Evolutionary conservation across 139 green algal genomes (phyloP).

Genomic region (Ostreobium quekettii): DNA sequence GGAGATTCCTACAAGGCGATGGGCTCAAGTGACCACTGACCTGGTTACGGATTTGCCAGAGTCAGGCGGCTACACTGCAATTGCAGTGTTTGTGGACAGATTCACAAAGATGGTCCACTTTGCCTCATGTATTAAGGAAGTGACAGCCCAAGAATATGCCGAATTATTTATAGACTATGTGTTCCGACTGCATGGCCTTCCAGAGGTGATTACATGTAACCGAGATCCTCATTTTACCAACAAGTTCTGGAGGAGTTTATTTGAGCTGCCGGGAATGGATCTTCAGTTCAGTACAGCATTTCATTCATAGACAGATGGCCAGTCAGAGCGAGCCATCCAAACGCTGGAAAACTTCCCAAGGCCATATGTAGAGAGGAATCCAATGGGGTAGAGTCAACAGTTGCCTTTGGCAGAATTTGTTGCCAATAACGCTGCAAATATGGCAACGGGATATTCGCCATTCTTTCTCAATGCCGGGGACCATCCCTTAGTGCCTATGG

Average conservation of each 20-base stretch:
- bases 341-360: slow-evolving; percentile 38
- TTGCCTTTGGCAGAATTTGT: slow-evolving; percentile 26
- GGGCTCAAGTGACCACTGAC: slow-evolving; percentile 41
- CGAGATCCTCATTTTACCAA: slow-evolving; percentile 38
- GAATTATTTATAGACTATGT: slow-evolving; percentile 35
- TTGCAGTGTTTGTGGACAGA: slow-evolving; percentile 48
- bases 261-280: slow-evolving; percentile 25
- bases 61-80: slow-evolving; percentile 19
- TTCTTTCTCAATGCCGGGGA: slow-evolving; percentile 29
- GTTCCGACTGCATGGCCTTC: slow-evolving; percentile 37
- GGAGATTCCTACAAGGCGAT: slow-evolving; percentile 27
- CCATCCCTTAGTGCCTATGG: slow-evolving; percentile 17
- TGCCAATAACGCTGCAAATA: slow-evolving; percentile 23
- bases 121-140: slow-evolving; percentile 21
- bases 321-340: slow-evolving; percentile 50
- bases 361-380: slow-evolving; percentile 18
- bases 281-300: slow-evolving; percentile 39
- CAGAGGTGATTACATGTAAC: slow-evolving; percentile 42
- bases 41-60: slow-evolving; percentile 47
- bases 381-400: slow-evolving; percentile 28
- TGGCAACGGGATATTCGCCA: slow-evolving; percentile 8
- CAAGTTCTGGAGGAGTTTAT: slow-evolving; percentile 36
- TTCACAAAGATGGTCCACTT: slow-evolving; percentile 45
- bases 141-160: slow-evolving; percentile 21
- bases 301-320: slow-evolving; percentile 54